Evolutionary conservation across 2,329 filamentous ascomycete genomes (phyloP).

Genomic region (Aspergillus novoparasiticus): DNA sequence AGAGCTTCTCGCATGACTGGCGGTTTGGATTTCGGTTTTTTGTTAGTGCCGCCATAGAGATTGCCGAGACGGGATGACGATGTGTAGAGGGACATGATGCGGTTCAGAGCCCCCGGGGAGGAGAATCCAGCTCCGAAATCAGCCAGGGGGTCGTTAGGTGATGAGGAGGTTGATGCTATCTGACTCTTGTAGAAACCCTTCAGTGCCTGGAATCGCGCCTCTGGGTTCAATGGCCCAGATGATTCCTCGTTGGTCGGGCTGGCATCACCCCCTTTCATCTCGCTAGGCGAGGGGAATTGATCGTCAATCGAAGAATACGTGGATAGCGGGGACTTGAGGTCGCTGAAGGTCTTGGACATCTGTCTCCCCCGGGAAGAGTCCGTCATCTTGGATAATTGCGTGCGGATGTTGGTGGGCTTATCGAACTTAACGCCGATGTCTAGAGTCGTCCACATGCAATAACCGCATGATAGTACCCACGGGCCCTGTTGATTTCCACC

Average conservation of each 20-base stretch:
- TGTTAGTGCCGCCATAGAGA: constrained; percentile 54
- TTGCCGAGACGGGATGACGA: constrained; percentile 55
- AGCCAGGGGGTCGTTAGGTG: constrained; percentile 55
- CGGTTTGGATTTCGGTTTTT: constrained; percentile 68
- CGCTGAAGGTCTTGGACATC: constrained; percentile 40
- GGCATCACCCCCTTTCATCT: constrained; percentile 34
- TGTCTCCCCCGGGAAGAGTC: constrained; percentile 47
- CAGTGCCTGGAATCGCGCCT: constrained; percentile 73
- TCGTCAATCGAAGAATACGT: constrained; percentile 40
- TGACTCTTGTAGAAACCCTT: constrained; percentile 82
- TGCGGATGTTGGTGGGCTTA: constrained; percentile 81
- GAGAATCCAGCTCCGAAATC: constrained; percentile 55
- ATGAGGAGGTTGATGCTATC: constrained; percentile 63
- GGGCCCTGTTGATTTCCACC: constrained; percentile 54
- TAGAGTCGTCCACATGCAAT: constrained; percentile 89
- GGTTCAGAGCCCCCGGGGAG: constrained; percentile 78
- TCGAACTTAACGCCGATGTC: constrained; percentile 91
- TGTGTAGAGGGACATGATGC: constrained; percentile 91
- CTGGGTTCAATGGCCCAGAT: constrained; percentile 55
- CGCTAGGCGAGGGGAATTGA: constrained; percentile 27
- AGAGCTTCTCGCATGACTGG: constrained; percentile 80
- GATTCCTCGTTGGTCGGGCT: constrained; percentile 33
- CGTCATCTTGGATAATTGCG: constrained; percentile 73
- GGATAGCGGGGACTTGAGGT: constrained; percentile 42
- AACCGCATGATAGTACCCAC: constrained; percentile 81